phyloP scores from a whole-genome alignment of 208 protist species.

The Endotrypanum monterogeii region DNA sequence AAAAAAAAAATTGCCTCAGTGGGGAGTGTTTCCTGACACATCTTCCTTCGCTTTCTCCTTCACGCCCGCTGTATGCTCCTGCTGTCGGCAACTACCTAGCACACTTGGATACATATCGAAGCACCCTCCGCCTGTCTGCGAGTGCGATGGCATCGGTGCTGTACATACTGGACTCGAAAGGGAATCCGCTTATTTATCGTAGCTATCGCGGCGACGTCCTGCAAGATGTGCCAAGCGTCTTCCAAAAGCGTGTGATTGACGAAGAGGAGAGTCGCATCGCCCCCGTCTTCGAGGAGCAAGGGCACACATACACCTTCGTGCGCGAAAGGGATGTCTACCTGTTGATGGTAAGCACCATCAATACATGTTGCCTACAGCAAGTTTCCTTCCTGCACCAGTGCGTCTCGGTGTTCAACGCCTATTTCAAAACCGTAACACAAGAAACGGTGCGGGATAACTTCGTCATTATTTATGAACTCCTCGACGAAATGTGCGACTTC shows the following conservation, averaged over 20 bases:
- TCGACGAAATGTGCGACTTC: constrained; percentile 99
- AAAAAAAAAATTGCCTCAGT: neutral
- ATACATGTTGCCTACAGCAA: constrained; percentile 94
- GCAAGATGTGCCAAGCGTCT: constrained; percentile 82
- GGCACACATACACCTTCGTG: constrained; percentile 95
- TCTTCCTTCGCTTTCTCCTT: neutral
- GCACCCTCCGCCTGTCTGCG: neutral
- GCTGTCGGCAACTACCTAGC: neutral
- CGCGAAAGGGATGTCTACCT: constrained; percentile 96
- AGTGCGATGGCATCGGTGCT: constrained; percentile 88
- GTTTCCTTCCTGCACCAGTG: constrained; percentile 95
- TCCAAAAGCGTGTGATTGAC: constrained; percentile 90
- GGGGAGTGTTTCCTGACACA: neutral
- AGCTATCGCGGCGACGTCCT: constrained; percentile 96
- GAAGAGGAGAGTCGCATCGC: constrained; percentile 92
- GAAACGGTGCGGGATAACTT: constrained; percentile 98
- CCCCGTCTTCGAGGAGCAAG: constrained; percentile 94
- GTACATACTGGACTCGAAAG: constrained; percentile 95
- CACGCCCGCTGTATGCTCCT: neutral
- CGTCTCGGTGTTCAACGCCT: constrained; percentile 91
- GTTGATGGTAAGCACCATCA: constrained; percentile 95
- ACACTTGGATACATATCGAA: neutral
- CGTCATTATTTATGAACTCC: constrained; percentile 98
- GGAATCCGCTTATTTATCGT: constrained; percentile 94
- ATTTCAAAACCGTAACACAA: constrained; percentile 96